These are phyloP conservation scores for Rhizopogon vesiculosus DNA, from an alignment of 768 basidiomycete genomes.

Conservation along the genomic window DNA sequence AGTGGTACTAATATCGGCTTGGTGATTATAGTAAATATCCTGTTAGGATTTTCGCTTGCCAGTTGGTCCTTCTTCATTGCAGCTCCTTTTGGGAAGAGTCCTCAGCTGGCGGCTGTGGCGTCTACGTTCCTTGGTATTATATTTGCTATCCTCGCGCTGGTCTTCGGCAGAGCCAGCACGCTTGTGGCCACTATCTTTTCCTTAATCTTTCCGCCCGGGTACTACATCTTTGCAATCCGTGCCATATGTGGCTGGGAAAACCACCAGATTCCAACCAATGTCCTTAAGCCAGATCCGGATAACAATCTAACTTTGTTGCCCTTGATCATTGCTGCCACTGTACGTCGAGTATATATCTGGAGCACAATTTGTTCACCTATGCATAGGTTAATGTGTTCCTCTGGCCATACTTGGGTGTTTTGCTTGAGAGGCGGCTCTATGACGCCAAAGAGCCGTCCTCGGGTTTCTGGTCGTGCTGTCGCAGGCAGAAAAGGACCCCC, in stretches of 20 bases:
- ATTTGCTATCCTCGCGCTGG: constrained; percentile 62
- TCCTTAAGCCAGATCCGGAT: constrained; percentile 58
- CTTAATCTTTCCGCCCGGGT: constrained; percentile 70
- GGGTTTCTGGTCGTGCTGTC: constrained; percentile 20
- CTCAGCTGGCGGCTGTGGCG: constrained; percentile 63
- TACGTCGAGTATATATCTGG: constrained; percentile 26
- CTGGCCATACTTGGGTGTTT: constrained; percentile 63
- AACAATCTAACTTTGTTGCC: constrained; percentile 48
- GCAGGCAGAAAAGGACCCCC: constrained; percentile 5
- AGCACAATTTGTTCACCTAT: not conserved
- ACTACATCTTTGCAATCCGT: constrained; percentile 68
- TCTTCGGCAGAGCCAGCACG: constrained; percentile 38
- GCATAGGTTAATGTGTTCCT: constrained; percentile 64
- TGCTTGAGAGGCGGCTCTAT: constrained; percentile 58
- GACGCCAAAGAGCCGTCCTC: constrained; percentile 42
- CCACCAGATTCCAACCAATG: constrained; percentile 47
- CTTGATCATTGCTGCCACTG: constrained; percentile 59
- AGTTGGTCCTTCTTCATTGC: constrained; percentile 72
- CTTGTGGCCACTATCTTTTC: constrained; percentile 57
- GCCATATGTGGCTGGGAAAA: constrained; percentile 68
- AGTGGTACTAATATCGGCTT: constrained; percentile 52
- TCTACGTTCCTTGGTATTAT: constrained; percentile 63
- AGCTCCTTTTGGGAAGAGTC: constrained; percentile 67
- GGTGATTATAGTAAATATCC: constrained; percentile 58
- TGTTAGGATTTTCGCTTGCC: constrained; percentile 62